A percentile compares a stretch with the other conserved stretches of the same genome.
phyloP scores from a whole-genome alignment of 768 basidiomycete species.

The Kondoa subrosea region DNA sequence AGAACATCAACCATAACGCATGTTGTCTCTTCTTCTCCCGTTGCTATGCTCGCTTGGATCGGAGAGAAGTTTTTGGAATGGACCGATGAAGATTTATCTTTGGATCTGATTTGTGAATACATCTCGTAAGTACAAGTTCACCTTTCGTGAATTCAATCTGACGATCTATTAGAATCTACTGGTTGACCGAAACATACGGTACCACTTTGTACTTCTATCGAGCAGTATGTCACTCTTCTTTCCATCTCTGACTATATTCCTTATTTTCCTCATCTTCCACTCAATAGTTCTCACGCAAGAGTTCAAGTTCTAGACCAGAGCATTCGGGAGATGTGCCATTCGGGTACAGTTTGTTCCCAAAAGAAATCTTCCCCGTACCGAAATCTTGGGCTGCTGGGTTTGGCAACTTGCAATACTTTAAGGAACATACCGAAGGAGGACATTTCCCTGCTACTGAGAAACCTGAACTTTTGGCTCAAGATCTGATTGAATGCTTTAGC shows the following conservation, averaged over 20 bases:
- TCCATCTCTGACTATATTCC: conserved; percentile 4
- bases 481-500: background rate
- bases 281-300: background rate
- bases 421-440: background rate
- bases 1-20: conserved; percentile 15
- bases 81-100: conserved; percentile 21
- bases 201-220: conserved; percentile 22
- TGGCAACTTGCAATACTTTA: background rate
- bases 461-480: background rate
- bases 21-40: conserved; percentile 17
- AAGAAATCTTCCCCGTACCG: conserved; percentile 10
- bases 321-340: conserved; percentile 6
- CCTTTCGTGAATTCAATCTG: background rate
- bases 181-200: conserved; percentile 12
- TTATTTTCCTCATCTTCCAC: conserved; percentile 17
- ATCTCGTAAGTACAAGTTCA: conserved; percentile 9
- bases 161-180: conserved; percentile 11
- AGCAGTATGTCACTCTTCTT: conserved; percentile 11
- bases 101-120: conserved; percentile 17
- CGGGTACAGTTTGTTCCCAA: conserved; percentile 16
- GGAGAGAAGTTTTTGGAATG: conserved; percentile 26
- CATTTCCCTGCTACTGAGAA: background rate
- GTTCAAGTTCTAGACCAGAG: background rate
- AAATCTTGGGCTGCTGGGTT: background rate
- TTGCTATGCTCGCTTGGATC: conserved; percentile 26